phyloP scores from a whole-genome alignment of 768 basidiomycete genomes.

The Leccinellum luteum region DNA sequence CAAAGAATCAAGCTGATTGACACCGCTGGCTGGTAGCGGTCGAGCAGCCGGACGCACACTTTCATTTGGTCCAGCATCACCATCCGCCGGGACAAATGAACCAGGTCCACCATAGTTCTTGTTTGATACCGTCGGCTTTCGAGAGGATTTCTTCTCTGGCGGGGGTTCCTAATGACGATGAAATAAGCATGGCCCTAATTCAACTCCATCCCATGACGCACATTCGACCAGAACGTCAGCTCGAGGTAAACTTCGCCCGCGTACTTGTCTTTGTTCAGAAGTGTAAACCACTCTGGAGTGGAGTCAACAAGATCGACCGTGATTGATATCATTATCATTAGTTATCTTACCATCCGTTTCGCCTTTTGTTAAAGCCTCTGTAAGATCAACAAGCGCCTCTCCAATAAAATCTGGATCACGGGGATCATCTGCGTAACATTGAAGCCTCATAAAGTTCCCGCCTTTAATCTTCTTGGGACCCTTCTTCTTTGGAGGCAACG shows the following conservation, averaged over 20 bases:
- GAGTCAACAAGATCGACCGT: conserved; percentile 14
- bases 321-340: neutral
- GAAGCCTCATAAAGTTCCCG: conserved; percentile 71
- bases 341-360: conserved; percentile 85
- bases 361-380: conserved; percentile 88
- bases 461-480: conserved; percentile 57
- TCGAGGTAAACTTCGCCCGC: conserved; percentile 95
- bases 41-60: conserved; percentile 9
- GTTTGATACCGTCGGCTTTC: conserved; percentile 48
- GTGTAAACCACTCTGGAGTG: conserved; percentile 84
- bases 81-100: conserved; percentile 60
- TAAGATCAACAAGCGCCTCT: conserved; percentile 83
- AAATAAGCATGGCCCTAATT: conserved; percentile 5
- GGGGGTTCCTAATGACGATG: conserved; percentile 59
- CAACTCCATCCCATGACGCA: conserved; percentile 35
- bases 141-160: conserved; percentile 63
- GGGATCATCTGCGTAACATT: conserved; percentile 93
- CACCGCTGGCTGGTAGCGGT: conserved; percentile 27
- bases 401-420: conserved; percentile 96
- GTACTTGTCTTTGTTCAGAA: conserved; percentile 89
- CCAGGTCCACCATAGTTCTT: conserved; percentile 80
- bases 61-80: conserved; percentile 25
- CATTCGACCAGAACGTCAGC: conserved; percentile 95
- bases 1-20: conserved; percentile 45
- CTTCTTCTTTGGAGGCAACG: conserved; percentile 64